Evolutionary conservation across 768 basidiomycete species (phyloP).

Genomic region (Boletellus ananiceps): DNA sequence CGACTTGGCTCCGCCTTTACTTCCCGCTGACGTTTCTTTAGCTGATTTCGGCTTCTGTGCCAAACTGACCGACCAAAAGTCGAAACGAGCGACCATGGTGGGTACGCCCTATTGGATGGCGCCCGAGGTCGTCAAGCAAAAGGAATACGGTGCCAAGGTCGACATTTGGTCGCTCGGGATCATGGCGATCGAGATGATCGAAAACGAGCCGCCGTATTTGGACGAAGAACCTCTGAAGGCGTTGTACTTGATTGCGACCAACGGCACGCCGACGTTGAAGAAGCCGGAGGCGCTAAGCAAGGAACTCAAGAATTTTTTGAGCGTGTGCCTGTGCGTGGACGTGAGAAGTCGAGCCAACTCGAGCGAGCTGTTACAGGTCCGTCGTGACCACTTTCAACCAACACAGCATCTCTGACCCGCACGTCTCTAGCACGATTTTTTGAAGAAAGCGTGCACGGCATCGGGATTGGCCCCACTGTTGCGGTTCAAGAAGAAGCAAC

Average conservation of each 20-base stretch:
- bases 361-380: conserved; percentile 75
- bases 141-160: conserved; percentile 95
- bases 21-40: conserved; percentile 31
- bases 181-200: conserved; percentile 99
- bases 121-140: conserved; percentile 96
- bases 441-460: conserved; percentile 81
- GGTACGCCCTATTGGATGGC: conserved; percentile 99
- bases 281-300: conserved; percentile 87
- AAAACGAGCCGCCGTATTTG: conserved; percentile 93
- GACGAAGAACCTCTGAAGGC: conserved; percentile 95
- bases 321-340: conserved; percentile 97
- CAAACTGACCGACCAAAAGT: conserved; percentile 93
- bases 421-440: conserved; percentile 79
- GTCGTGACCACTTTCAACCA: conserved; percentile 22
- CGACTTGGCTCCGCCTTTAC: not conserved
- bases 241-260: conserved; percentile 93
- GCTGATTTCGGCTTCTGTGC: conserved; percentile 98
- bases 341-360: conserved; percentile 90
- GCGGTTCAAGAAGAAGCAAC: conserved; percentile 70
- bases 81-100: conserved; percentile 97
- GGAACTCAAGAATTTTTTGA: conserved; percentile 94
- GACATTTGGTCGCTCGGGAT: conserved; percentile 97
- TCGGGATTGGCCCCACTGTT: conserved; percentile 83
- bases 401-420: not conserved
- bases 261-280: conserved; percentile 97